Evolutionary conservation across 2,329 filamentous ascomycete species (phyloP), one percentile per base, ranked within the genome.

Genomic region (Scedosporium boydii): DNA sequence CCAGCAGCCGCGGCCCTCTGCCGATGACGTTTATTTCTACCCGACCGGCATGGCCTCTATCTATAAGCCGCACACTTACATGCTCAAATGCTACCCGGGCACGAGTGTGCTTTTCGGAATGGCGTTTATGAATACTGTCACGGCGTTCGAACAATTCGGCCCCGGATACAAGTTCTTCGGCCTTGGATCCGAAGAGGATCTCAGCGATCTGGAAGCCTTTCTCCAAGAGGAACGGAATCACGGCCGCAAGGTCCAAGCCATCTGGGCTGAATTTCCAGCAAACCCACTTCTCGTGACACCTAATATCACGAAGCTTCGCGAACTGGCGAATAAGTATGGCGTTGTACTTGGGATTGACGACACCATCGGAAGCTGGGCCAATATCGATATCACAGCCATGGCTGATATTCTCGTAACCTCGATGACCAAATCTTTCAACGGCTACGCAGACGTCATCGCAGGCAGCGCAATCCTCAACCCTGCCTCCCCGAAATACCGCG

Each of bases 381-480:
- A 81, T 67, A 68, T 82, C 63, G 80, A 86, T 67, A 69, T 86
- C 38, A 69, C 83, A 3, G 65, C 70, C 4, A 71, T 75, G 0
- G 77, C 78, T 1, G 82, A 86, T 65, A 69, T 83, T 0, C 64
- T 86, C 34, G 66, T 82, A 16, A 79, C 79, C 0, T 80, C 77
- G 23, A 73, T 85, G 16, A 85, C 82, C 18, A 86, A 86, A 69
- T 76, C 77, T 2, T 86, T 87, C 67, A 82, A 73, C 63, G 84
- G 84, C 14, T 78, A 78, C 64, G 76, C 81, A 21, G 77, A 87
- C 66, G 78, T 81, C 58, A 79, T 85, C 73, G 82, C 73, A 42
- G 83, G 79, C 21, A 78, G 77, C 60, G 66, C 76, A 18, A 74
- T 79, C 53, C 72, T 85, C 51, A 82, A 82, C 67, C 80, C 80